Base-by-base conservation (phyloP, 257 asterid genomes). In the Osmanthus fragrans region DNA sequence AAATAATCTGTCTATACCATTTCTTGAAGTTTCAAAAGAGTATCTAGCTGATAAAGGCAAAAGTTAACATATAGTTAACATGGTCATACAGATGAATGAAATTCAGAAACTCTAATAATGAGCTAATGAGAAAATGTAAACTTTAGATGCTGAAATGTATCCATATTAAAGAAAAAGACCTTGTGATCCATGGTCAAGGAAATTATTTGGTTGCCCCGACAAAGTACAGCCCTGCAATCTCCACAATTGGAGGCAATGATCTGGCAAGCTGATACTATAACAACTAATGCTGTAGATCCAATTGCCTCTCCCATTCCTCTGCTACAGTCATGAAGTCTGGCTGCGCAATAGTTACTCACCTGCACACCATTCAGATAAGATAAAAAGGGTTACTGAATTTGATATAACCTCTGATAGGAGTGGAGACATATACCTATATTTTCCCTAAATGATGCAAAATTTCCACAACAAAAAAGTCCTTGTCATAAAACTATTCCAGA, bases 241-340 rank as follows among this genome's bases (percentile, higher is more conserved):
- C 80, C 76, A 70, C 76, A 77, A 70, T 77, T 47, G 25, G 71
- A 77, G n/a, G 30, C 0, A 0, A 70, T 70, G 75, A 77, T 77
- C 58, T 77, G 80, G 75, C 76, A 77, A 77, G 58, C 71, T 12
- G 76, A 70, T 19, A 70, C 32, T 25, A 77, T 30, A 32, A 33
- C 70, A 54, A 70, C 80, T 19, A 77, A 56, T 54, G 81, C 76
- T 11, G 76, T 56, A 39, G 70, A 70, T 34, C 81, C 81, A 30
- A 77, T 73, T 64, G 47, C 47, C 19, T 32, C n/a, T 79, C 78
- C 68, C 54, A 79, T 64, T 79, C 74, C 25, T 79, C 74, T 45
- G 37, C 77, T 30, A 72, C 23, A n/a, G 13, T 66, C 30, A 27
- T 60, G 77, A 47, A 47, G 56, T 2, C 19, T 47, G 56, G 18